phyloP scores from a whole-genome alignment of 192 early-diverging fungal species.

The Coemansia sp. region DNA sequence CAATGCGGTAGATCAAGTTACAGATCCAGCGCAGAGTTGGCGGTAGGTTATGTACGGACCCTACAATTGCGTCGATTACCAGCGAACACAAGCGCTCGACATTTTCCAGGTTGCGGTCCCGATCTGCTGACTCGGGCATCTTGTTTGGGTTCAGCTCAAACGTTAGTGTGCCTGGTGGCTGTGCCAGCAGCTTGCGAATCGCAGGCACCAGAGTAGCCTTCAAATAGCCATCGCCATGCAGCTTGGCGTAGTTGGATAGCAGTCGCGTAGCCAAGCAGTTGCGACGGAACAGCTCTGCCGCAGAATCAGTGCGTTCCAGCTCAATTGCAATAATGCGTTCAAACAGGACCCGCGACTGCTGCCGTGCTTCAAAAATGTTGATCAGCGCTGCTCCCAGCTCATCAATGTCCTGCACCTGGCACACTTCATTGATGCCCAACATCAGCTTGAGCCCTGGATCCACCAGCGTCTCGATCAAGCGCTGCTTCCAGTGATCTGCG shows the following conservation, averaged over 20 bases:
- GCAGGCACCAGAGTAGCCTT: constrained; percentile 77
- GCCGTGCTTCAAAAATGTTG: constrained; percentile 75
- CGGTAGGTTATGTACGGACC: constrained; percentile 69
- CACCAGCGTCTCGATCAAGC: constrained; percentile 71
- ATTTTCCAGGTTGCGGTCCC: constrained; percentile 73
- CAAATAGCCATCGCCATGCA: constrained; percentile 78
- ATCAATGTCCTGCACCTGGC: constrained; percentile 83
- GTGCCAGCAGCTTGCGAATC: constrained; percentile 64
- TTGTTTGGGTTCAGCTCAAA: constrained; percentile 90
- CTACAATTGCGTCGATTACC: constrained; percentile 82
- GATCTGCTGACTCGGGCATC: constrained; percentile 64
- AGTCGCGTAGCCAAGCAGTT: constrained; percentile 90
- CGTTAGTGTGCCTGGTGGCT: constrained; percentile 65
- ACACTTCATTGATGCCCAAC: constrained; percentile 80
- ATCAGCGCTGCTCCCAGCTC: constrained; percentile 78
- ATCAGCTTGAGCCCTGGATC: constrained; percentile 74
- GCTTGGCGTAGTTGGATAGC: constrained; percentile 78
- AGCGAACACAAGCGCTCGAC: constrained; percentile 70
- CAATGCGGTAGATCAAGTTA: constrained; percentile 71
- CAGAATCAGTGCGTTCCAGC: constrained; percentile 77
- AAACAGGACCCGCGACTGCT: constrained; percentile 68
- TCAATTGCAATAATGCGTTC: constrained; percentile 81
- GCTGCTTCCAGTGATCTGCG: constrained; percentile 74
- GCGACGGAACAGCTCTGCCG: constrained; percentile 85
- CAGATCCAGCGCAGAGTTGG: constrained; percentile 76